A percentile compares a stretch with the other conserved stretches of the same genome.
Conservation (phyloP, 805 yeast genomes). For the Clavispora fructus region DNA sequence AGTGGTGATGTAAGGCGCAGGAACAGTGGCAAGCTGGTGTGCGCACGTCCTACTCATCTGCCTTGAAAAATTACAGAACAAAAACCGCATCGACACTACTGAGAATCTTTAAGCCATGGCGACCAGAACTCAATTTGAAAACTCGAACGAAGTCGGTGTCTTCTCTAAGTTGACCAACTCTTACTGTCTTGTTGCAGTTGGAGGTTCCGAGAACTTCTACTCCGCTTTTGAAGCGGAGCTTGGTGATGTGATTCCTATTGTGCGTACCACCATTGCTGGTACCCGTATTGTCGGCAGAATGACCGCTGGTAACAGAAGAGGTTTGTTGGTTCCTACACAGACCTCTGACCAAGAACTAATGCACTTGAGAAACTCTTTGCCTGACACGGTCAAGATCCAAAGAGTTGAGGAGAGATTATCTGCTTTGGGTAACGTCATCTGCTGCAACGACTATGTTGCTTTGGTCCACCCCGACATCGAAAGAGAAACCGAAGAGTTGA, state of each 20-base stretch:
- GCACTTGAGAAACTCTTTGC: slow-evolving; percentile 94
- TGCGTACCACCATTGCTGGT: slow-evolving; percentile 97
- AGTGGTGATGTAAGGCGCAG: background rate
- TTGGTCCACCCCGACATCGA: slow-evolving; percentile 98
- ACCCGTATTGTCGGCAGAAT: slow-evolving; percentile 96
- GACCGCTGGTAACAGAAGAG: slow-evolving; percentile 98
- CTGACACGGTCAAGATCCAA: slow-evolving; percentile 92
- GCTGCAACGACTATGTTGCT: slow-evolving; percentile 98
- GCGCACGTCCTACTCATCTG: slow-evolving; percentile 6
- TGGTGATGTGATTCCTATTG: slow-evolving; percentile 94
- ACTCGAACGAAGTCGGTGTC: slow-evolving; percentile 89
- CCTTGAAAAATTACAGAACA: slow-evolving; percentile 1
- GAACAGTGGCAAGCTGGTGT: background rate
- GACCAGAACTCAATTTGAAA: slow-evolving; percentile 74
- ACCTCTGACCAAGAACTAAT: slow-evolving; percentile 97
- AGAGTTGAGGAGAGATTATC: slow-evolving; percentile 96
- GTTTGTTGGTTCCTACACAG: slow-evolving; percentile 92
- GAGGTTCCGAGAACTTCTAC: slow-evolving; percentile 80
- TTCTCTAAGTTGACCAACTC: slow-evolving; percentile 93
- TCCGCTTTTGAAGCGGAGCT: slow-evolving; percentile 97
- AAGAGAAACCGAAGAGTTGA: slow-evolving; percentile 97
- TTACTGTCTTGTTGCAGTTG: slow-evolving; percentile 92
- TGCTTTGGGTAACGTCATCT: slow-evolving; percentile 95
- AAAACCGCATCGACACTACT: background rate
- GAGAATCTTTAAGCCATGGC: slow-evolving; percentile 40